phyloP scores from a whole-genome alignment of 2,329 filamentous ascomycete genomes.

The Myriosclerotinia duriaeana region DNA sequence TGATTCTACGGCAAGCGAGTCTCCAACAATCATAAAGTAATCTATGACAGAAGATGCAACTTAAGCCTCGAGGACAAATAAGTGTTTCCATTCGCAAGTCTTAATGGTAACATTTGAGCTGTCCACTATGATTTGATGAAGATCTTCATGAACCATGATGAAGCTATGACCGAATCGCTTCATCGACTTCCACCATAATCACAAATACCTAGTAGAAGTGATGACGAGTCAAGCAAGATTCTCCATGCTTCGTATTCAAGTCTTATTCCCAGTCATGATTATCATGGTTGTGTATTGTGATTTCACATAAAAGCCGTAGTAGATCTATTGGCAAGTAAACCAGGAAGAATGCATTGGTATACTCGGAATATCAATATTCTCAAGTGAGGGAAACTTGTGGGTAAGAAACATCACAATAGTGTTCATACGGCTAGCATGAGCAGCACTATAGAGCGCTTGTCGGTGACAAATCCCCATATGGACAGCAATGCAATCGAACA shows the following conservation, averaged over 20 bases:
- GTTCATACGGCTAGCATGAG: not conserved
- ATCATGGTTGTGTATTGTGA: not conserved
- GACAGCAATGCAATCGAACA: not conserved
- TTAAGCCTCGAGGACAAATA: not conserved
- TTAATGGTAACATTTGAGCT: not conserved
- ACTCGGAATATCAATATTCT: not conserved
- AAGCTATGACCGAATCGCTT: not conserved
- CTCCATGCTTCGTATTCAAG: not conserved
- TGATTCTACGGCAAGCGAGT: not conserved
- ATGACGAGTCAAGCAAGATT: not conserved
- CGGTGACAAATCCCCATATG: not conserved
- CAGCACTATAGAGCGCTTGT: not conserved
- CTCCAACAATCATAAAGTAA: not conserved
- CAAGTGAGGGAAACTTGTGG: not conserved
- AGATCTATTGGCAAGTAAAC: not conserved
- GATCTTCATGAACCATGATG: not conserved
- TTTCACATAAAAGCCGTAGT: not conserved
- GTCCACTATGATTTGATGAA: too few relatives aligned
- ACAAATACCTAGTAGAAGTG: not conserved
- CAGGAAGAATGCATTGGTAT: not conserved
- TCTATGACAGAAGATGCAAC: too few relatives aligned
- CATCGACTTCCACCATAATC: not conserved
- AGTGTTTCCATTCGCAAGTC: not conserved
- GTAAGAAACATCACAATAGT: not conserved
- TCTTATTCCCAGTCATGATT: too few relatives aligned